Evolutionary conservation across 768 basidiomycete genomes (phyloP).

Genomic region (Symmetrospora coprosmae): DNA sequence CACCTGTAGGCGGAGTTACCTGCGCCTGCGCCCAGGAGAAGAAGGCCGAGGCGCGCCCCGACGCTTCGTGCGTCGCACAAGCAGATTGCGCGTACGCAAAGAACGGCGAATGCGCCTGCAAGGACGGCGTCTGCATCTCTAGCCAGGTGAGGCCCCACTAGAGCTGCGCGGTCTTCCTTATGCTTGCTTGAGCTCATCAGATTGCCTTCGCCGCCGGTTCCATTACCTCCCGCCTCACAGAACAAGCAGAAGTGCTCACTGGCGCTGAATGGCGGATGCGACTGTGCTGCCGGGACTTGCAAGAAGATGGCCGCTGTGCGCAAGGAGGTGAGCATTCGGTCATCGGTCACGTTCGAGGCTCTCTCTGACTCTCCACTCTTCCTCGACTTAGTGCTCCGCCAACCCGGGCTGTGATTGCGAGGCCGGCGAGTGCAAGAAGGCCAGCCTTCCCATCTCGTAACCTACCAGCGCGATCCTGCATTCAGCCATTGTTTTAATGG

Average conservation of each 20-base stretch:
- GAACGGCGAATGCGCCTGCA: constrained; percentile 13
- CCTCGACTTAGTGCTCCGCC: neutral
- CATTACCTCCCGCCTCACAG: too few relatives aligned
- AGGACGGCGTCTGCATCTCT: constrained; percentile 5
- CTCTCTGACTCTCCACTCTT: neutral
- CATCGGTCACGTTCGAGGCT: neutral
- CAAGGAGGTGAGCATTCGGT: neutral
- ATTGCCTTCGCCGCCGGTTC: too few relatives aligned
- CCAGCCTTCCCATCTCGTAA: constrained; percentile 6
- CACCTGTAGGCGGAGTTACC: constrained; percentile 12
- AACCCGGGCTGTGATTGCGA: constrained; percentile 9
- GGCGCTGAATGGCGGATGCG: constrained; percentile 1
- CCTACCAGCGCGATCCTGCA: too few relatives aligned
- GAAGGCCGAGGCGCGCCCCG: neutral
- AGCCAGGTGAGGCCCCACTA: too few relatives aligned
- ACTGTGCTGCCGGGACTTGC: constrained; percentile 18
- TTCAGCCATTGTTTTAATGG: too few relatives aligned
- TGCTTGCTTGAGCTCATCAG: too few relatives aligned
- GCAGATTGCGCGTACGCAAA: constrained; percentile 2
- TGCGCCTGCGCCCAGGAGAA: constrained; percentile 12
- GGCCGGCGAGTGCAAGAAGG: constrained; percentile 18
- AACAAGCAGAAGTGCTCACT: constrained; percentile 18
- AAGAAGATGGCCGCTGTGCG: constrained; percentile 15
- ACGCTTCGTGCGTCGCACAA: constrained; percentile 8
- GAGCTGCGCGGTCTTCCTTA: too few relatives aligned